These are phyloP conservation scores for Neofusicoccum cordaticola DNA, from an alignment of 2,329 filamentous ascomycete genomes.

Conservation along the genomic window DNA sequence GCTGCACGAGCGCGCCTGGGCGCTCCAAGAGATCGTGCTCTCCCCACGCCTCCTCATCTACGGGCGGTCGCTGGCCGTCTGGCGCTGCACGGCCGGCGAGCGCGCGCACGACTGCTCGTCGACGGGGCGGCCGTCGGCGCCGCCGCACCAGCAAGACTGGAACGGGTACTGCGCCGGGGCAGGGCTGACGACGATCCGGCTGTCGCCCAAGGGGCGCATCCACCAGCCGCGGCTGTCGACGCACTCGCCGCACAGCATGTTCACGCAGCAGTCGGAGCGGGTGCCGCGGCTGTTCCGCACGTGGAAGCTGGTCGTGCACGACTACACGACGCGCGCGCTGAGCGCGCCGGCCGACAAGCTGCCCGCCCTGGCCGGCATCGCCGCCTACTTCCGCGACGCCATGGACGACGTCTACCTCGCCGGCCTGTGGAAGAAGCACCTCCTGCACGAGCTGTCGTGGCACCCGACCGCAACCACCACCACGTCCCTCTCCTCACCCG, in stretches of 20 bases:
- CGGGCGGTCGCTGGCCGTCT: slow-evolving; percentile 10
- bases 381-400: slow-evolving; percentile 11
- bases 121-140: neutral
- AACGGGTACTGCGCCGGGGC: slow-evolving; percentile 17
- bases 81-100: slow-evolving; percentile 6
- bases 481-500: no score
- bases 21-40: slow-evolving; percentile 16
- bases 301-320: slow-evolving; percentile 17
- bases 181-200: slow-evolving; percentile 13
- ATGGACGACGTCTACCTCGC: slow-evolving; percentile 16
- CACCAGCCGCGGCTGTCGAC: slow-evolving; percentile 2
- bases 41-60: slow-evolving; percentile 13
- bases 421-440: slow-evolving; percentile 15
- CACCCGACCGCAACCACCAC: neutral
- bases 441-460: slow-evolving; percentile 17
- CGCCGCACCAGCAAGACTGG: slow-evolving; percentile 8
- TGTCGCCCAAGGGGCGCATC: slow-evolving; percentile 8
- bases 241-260: slow-evolving; percentile 5
- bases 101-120: neutral
- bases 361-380: slow-evolving; percentile 15
- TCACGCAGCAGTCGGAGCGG: slow-evolving; percentile 1
- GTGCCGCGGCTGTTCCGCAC: slow-evolving; percentile 12
- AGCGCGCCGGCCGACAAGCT: slow-evolving; percentile 16
- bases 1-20: slow-evolving; percentile 16
- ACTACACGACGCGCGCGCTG: slow-evolving; percentile 12